Conservation (phyloP, 345 rosid genomes). For the Populus davidiana region DNA sequence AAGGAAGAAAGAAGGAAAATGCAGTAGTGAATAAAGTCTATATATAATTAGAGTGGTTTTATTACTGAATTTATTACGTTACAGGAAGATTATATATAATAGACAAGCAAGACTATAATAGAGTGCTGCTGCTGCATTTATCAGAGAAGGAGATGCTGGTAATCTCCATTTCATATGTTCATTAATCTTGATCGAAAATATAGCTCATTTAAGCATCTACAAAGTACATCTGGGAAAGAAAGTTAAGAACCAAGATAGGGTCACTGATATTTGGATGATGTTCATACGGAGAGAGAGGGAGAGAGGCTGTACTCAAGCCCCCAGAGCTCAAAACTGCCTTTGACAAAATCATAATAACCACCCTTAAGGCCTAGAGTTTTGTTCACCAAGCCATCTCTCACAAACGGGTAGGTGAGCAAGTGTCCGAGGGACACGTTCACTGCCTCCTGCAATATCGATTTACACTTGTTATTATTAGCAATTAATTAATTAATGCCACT, state of each 20-base stretch:
- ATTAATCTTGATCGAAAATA: constrained; percentile 4
- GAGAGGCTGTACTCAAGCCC: constrained; percentile 72
- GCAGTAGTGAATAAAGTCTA: constrained; percentile 45
- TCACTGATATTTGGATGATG: constrained; percentile 30
- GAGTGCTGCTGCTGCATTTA: not conserved
- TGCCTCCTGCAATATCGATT: constrained; percentile 59
- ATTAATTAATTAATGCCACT: too few species aligned
- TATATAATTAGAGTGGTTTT: not conserved
- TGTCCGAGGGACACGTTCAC: constrained; percentile 92
- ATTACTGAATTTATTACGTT: not conserved
- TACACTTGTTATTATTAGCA: not conserved
- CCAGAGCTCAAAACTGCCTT: constrained; percentile 95
- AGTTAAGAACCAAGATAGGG: constrained; percentile 24
- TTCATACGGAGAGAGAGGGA: constrained; percentile 77
- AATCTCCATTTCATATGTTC: constrained; percentile 12
- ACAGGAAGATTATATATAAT: not conserved
- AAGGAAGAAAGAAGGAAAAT: constrained; percentile 29
- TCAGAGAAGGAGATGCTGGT: not conserved
- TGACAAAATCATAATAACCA: constrained; percentile 81
- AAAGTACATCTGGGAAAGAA: constrained; percentile 28
- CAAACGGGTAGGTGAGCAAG: constrained; percentile 87
- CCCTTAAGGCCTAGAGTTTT: constrained; percentile 81
- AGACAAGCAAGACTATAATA: not conserved
- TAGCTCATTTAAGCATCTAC: constrained; percentile 15
- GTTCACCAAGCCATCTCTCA: constrained; percentile 79